Conservation (phyloP, 257 asterid genomes). For the Jacaranda mimosifolia region DNA sequence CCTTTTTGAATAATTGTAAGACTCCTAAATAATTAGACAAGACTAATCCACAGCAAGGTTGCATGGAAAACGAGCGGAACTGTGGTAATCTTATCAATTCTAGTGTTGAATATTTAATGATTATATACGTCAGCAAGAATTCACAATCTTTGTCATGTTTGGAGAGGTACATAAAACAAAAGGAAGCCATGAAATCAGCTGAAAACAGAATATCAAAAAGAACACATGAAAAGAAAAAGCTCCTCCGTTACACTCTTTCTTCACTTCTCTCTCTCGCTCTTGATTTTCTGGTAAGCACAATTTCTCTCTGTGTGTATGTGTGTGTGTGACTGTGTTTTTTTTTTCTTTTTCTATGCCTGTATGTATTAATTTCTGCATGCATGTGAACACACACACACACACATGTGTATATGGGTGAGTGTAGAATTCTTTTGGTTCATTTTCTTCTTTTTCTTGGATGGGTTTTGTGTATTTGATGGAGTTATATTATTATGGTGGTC, state of each 20-base stretch:
- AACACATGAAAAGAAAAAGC: conserved; percentile 29
- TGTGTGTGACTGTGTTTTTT: not conserved
- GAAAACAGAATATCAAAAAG: conserved; percentile 18
- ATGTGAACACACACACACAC: conserved; percentile 3
- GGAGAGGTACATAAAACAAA: conserved; percentile 15
- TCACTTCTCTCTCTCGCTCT: conserved; percentile 29
- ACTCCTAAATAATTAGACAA: not conserved
- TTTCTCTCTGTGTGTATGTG: conserved; percentile 5
- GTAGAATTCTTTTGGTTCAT: not conserved
- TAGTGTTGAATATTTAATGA: not conserved
- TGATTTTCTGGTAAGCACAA: conserved; percentile 36
- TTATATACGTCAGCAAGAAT: conserved; percentile 34
- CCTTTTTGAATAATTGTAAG: not conserved
- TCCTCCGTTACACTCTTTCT: conserved; percentile 30
- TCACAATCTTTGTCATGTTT: conserved; percentile 43
- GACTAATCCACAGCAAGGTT: not conserved
- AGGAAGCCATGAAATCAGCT: conserved; percentile 45
- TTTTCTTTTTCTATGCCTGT: not conserved
- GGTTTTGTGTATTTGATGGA: conserved; percentile 21
- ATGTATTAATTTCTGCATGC: not conserved
- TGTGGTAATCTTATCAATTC: conserved; percentile 11
- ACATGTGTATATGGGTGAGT: not conserved
- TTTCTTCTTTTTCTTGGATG: not conserved
- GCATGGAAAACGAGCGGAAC: conserved; percentile 29
- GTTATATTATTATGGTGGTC: conserved; percentile 25